Evolutionary conservation across 2,329 filamentous ascomycete species (phyloP).

Genomic region (Aspergillus uvarum): DNA sequence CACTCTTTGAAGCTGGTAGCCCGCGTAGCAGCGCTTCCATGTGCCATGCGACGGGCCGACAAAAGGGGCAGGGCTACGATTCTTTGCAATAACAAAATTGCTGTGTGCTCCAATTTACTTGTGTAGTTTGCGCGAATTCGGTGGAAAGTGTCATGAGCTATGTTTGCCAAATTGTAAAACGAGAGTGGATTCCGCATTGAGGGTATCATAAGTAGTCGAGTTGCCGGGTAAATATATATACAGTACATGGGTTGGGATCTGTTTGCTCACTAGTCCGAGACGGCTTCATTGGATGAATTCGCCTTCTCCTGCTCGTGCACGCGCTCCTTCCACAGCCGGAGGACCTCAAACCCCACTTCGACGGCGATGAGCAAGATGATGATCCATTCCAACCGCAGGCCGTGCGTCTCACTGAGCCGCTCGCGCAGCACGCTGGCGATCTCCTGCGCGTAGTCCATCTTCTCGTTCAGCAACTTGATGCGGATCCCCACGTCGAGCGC

Average conservation of each 20-base stretch:
- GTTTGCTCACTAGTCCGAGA: not conserved
- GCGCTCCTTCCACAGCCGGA: slow-evolving; percentile 68
- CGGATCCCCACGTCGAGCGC: slow-evolving; percentile 88
- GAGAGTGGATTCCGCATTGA: not conserved
- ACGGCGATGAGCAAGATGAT: slow-evolving; percentile 93
- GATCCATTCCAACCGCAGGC: slow-evolving; percentile 85
- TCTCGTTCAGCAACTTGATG: slow-evolving; percentile 89
- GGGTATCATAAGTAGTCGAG: slow-evolving; percentile 3
- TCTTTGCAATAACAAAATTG: too few relatives aligned
- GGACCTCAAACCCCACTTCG: slow-evolving; percentile 84
- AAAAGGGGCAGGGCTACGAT: too few relatives aligned
- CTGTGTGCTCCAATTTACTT: too few relatives aligned
- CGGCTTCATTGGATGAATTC: not conserved
- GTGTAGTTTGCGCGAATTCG: too few relatives aligned
- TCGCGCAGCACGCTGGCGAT: slow-evolving; percentile 87
- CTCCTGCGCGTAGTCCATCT: slow-evolving; percentile 96
- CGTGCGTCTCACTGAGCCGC: slow-evolving; percentile 85
- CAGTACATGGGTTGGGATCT: too few relatives aligned
- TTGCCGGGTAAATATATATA: too few relatives aligned
- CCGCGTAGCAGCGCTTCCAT: too few relatives aligned
- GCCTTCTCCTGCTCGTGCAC: slow-evolving; percentile 37
- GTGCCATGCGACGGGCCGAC: too few relatives aligned
- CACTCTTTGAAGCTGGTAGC: too few relatives aligned
- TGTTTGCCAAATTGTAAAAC: not conserved
- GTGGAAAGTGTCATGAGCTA: too few relatives aligned